Evolutionary conservation across 495 filamentous ascomycete genomes (phyloP), one percentile per base, ranked within the genome.

Genomic region (Penicillium pancosmium): DNA sequence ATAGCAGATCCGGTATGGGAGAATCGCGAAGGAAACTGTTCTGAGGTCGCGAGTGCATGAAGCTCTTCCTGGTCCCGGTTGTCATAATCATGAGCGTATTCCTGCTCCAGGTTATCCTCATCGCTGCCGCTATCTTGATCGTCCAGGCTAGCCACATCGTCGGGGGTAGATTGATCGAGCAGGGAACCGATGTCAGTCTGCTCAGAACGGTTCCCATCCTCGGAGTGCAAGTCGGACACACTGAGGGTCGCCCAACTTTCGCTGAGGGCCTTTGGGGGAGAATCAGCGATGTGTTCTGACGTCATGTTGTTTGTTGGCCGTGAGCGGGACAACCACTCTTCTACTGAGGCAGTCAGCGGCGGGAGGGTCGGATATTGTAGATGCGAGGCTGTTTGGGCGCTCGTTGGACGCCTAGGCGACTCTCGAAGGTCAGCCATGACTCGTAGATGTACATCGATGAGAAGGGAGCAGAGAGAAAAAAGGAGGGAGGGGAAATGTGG

Each of bases 201-300:
- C 40, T 80, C 77, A 1, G 78, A 81, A 19, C 68, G 77, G 55
- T 65, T 70, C 27, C 73, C 78, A 64, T 80, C 76, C 51, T 81
- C 78, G 3, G 76, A 79, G 48, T 75, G 73, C 19, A 72, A 58
- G 58, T 81, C 77, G 12, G 77, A 79, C 3, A 69, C 71, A 55
- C 78, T 81, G 50, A 81, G 62, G 3, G 73, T 78, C 5, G 78
- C 76, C 78, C 78, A 81, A 64, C 78, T 81, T 36, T 80, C 78
- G 56, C 77, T 76, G 53, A 81, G 59, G 18, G 75, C 65, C 27
- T 66, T 76, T 31, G 64, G 34, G 6, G 62, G 49, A 35, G 66
- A 62, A 4, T 73, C 70, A 4, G 55, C 23, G 21, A 52, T 47
- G 18, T 50, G 56, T 44, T 68, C 70, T 69, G 72, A 74, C 66